Evolutionary conservation across 495 filamentous ascomycete genomes (phyloP), one percentile per base, ranked within the genome.

Genomic region (Jackrogersella minutella): DNA sequence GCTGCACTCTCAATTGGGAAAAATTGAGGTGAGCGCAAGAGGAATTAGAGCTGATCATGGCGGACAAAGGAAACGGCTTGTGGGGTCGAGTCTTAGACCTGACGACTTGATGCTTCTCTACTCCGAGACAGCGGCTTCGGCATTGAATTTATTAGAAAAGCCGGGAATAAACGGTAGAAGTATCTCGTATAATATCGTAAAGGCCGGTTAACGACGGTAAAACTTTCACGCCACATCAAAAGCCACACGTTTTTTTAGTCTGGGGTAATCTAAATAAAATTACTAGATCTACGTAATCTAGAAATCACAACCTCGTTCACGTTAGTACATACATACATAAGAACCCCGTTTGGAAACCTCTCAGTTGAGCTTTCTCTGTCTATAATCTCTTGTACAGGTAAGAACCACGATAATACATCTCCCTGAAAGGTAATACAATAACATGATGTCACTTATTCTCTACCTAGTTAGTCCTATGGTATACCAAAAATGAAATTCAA

Each of bases 1-100:
- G 49, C 61, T 61, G 39, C 50, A 60, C 43, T 64, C 58, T 61
- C 62, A 62, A 63, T 70, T 55, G 41, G 49, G 40, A 52, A 36
- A 21, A 55, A 55, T 58, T 26, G 40, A 66, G 67, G 47, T 59
- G 44, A 62, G 52, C 40, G 19, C 14, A 36, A 47, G 14, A 30
- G 9, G n/a, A 44, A 7, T 37, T 33, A 22, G 39, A 60, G 56
- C 19, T 28, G 30, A 53, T 44, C 66, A 69, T 69, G 36, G 36
- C 13, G 31, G 40, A 36, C 31, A 33, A 63, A 44, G 60, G 34
- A 53, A 54, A 22, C 28, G 16, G 44, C n/a, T 56, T 64, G 66
- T 53, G 66, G 60, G 60, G 66, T 59, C 31, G 30, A 47, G 19
- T 14, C n/a, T 68, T 17, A 41, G 44, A 47, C 51, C 50, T 43